Base-by-base conservation (phyloP, 495 filamentous ascomycete species). In the Xylaria cubensis region DNA sequence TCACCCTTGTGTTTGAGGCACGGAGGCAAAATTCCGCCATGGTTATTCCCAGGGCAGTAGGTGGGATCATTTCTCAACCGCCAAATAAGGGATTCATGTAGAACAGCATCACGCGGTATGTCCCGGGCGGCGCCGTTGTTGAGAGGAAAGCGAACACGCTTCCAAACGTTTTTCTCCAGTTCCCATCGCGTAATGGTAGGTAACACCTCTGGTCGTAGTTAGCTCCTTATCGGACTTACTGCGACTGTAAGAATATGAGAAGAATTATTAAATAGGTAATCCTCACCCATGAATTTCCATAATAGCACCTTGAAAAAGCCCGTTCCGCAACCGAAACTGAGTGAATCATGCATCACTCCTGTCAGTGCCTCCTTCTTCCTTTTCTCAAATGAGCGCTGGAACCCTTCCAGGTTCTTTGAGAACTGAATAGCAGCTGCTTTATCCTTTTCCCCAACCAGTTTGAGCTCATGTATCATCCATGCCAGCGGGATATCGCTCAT, bases 81-180 rank as follows among this genome's bases (percentile, higher is more conserved):
- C 65, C 82, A 84, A 36, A 93, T 84, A 3, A 90, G 90, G 12
- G 86, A 89, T 42, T 87, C 81, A 75, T 94, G 92, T 2, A 93
- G 85, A 62, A 87, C 84, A 1, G 89, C 90, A 73, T 88, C 83
- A 12, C 85, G 80, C 0, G 92, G 92, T 34, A 94, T 90, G 76
- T 93, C 92, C 4, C 92, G 86, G 2, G 88, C 83, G 69, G 91
- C 89, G 24, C 91, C 92, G 50, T 86, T 86, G 6, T 91, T 91
- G 19, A 92, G 79, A 0, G 91, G 92, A 39, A 77, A 75, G 36
- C 74, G 74, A 26, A 73, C 41, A 8, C 76, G 65, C 24, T 39
- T 69, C 81, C 81, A 84, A 67, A 75, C 74, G n/a, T 77, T 78
- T 2, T 73, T 64, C 17, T 74, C 72, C 24, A 82, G 70, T 29